These are phyloP conservation scores for Quercus glauca DNA, from an alignment of 306 rosid species.

Conservation along the genomic window DNA sequence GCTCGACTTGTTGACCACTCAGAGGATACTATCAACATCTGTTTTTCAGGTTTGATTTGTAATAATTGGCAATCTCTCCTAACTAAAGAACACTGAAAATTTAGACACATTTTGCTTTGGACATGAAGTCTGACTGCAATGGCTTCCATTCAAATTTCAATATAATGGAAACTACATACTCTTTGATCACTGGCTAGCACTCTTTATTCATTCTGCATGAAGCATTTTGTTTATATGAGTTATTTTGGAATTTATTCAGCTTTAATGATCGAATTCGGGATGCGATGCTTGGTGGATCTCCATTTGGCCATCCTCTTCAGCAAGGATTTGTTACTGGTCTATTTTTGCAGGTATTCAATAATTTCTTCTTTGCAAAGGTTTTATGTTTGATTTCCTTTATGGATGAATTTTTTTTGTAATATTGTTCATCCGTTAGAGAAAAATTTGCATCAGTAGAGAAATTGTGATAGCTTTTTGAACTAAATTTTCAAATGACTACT, in stretches of 20 bases:
- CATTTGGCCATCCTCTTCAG: constrained; percentile 94
- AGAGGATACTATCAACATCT: not conserved
- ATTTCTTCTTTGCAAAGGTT: constrained; percentile 2
- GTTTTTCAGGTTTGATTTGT: not conserved
- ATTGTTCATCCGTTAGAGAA: not conserved
- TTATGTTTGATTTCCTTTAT: constrained; percentile 8
- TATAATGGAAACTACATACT: not conserved
- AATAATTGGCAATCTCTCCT: constrained; percentile 1
- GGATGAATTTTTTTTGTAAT: not conserved
- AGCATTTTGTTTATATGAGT: constrained; percentile 15
- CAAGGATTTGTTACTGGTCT: constrained; percentile 96
- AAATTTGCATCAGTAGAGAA: not conserved
- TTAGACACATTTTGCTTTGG: not conserved
- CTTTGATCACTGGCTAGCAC: not conserved
- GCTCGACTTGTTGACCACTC: constrained; percentile 9
- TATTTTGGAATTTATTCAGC: constrained; percentile 40
- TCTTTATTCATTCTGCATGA: constrained; percentile 13
- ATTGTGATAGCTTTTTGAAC: not conserved
- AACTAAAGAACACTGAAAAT: not conserved
- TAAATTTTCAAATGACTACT: not conserved
- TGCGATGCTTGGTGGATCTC: constrained; percentile 94
- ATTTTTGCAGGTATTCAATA: constrained; percentile 54
- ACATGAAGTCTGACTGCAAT: not conserved
- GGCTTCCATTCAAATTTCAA: not conserved
- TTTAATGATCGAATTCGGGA: constrained; percentile 96